Evolutionary conservation across 768 basidiomycete species (phyloP).

Genomic region (Jaapia argillacea): DNA sequence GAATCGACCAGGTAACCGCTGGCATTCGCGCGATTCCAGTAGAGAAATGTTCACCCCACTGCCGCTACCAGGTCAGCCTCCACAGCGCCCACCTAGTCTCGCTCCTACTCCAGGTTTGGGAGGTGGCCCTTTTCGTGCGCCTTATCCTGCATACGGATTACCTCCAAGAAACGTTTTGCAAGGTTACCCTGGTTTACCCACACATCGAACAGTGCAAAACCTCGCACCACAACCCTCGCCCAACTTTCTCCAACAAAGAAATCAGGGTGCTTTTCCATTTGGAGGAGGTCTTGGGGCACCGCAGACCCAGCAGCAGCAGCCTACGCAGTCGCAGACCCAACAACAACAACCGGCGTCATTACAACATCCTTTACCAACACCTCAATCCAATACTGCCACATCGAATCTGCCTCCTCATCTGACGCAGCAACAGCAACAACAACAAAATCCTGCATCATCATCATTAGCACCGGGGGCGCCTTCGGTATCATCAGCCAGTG

Average conservation of each 20-base stretch:
- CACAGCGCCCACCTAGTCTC: slow-evolving; percentile 71
- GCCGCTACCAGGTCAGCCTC: slow-evolving; percentile 55
- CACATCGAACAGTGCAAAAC: slow-evolving; percentile 50
- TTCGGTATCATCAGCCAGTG: slow-evolving; percentile 56
- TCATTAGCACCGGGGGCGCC: slow-evolving; percentile 35
- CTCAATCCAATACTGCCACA: neutral
- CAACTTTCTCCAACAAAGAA: slow-evolving; percentile 55
- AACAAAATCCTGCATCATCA: slow-evolving; percentile 20
- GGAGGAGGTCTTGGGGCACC: slow-evolving; percentile 33
- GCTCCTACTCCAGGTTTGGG: slow-evolving; percentile 52
- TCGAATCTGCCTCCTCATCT: neutral
- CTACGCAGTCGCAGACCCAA: slow-evolving; percentile 17
- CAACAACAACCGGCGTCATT: slow-evolving; percentile 14
- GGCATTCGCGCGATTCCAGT: neutral
- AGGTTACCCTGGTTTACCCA: slow-evolving; percentile 48
- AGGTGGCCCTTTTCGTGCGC: slow-evolving; percentile 47
- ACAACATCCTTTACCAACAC: slow-evolving; percentile 17
- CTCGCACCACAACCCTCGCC: slow-evolving; percentile 50
- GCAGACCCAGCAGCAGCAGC: slow-evolving; percentile 29
- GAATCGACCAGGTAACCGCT: slow-evolving; percentile 23
- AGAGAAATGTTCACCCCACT: neutral
- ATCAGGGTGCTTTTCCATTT: slow-evolving; percentile 56
- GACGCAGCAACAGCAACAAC: slow-evolving; percentile 19
- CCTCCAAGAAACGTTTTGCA: slow-evolving; percentile 49
- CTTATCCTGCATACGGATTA: slow-evolving; percentile 41